Conservation (phyloP, 352 stramenopile genomes). For the Plasmopara muralis region DNA sequence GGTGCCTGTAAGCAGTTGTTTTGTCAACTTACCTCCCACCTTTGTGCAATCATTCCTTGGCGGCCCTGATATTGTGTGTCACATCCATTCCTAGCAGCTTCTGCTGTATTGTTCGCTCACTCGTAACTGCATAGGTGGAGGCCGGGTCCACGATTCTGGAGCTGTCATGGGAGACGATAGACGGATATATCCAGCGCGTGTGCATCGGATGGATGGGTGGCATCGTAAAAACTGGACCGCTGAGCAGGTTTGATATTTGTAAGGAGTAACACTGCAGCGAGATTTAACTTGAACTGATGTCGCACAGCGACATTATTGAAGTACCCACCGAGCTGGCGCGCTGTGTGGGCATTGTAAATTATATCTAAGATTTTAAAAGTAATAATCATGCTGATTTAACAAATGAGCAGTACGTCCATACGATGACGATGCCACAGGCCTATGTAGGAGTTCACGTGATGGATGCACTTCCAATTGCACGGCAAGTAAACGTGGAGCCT, state of each 20-base stretch:
- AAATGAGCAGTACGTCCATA: constrained; percentile 42
- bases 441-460: constrained; percentile 70
- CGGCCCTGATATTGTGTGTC: constrained; percentile 27
- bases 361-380: background rate
- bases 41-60: constrained; percentile 63
- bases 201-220: constrained; percentile 67
- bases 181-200: constrained; percentile 73
- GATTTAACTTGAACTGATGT: background rate
- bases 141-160: constrained; percentile 57
- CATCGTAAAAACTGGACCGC: constrained; percentile 34
- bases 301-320: constrained; percentile 73
- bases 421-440: constrained; percentile 48
- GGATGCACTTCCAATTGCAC: constrained; percentile 57
- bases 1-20: constrained; percentile 59
- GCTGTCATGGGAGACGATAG: constrained; percentile 69
- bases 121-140: constrained; percentile 21
- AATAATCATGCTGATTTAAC: background rate
- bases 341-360: constrained; percentile 68
- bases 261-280: too few species aligned
- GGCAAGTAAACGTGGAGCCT: constrained; percentile 78
- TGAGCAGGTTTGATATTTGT: constrained; percentile 36
- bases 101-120: background rate
- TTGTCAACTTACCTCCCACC: constrained; percentile 56
- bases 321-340: constrained; percentile 76
- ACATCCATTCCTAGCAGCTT: too few species aligned